Percentiles rank a stretch among this genome's conserved stretches.
phyloP scores from a whole-genome alignment of 2,329 filamentous ascomycete genomes.

The Colletotrichum abscissum region DNA sequence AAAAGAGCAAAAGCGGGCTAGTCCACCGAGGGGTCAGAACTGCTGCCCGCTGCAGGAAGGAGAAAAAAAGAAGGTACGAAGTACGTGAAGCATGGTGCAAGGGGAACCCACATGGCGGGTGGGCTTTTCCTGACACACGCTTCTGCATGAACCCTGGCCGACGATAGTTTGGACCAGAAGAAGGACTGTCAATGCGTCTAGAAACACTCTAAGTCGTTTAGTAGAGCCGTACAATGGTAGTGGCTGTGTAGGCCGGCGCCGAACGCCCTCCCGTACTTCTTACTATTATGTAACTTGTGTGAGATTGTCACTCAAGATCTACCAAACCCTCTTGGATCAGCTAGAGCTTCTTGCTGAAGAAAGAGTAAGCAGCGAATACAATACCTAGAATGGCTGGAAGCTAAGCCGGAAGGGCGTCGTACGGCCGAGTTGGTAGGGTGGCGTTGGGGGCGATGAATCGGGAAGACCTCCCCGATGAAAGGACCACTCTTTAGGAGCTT shows the following conservation, averaged over 20 bases:
- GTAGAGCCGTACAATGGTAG: neutral
- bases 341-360: neutral
- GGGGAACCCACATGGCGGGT: conserved; percentile 11
- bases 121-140: conserved; percentile 20
- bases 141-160: conserved; percentile 29
- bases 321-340: neutral
- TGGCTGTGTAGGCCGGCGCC: neutral
- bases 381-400: neutral
- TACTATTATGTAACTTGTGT: neutral
- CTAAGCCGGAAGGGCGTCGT: neutral
- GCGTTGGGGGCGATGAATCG: conserved; percentile 14
- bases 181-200: conserved; percentile 22
- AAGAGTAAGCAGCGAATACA: neutral
- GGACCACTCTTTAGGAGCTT: neutral
- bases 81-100: neutral
- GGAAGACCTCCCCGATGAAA: conserved; percentile 14
- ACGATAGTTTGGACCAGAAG: conserved; percentile 8
- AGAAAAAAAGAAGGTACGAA: neutral
- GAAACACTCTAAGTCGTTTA: neutral
- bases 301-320: neutral
- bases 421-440: neutral
- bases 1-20: conserved; percentile 11
- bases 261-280: neutral
- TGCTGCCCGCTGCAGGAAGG: neutral
- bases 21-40: conserved; percentile 3